Base-by-base conservation (phyloP, 495 filamentous ascomycete species). In the Penicillium lagena region DNA sequence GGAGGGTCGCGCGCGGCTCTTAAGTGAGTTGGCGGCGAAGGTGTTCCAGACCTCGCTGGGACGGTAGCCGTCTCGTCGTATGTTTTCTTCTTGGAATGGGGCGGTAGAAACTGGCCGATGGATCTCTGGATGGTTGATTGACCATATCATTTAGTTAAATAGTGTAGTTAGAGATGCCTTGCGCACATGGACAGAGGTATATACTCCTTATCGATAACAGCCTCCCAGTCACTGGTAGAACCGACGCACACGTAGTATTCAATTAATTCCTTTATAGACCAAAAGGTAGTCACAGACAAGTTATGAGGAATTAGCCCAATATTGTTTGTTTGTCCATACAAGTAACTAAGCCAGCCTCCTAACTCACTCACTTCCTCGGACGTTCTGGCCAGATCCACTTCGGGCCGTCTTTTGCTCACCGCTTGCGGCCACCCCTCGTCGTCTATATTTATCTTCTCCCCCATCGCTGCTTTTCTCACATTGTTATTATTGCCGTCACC, bases 1-100 rank as follows among this genome's bases (percentile, higher is more conserved):
- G 63, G 68, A 65, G 29, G 90, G 95, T 56, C 84, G 86, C 53
- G 79, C 87, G 30, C 81, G 80, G 69, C 63, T 98, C 55, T 64
- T 90, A 40, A 85, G 81, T 58, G 81, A 86, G 65, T 60, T 90
- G 45, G 85, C 86, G 12, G 80, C 82, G 14, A 86, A 82, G 62
- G 77, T 89, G 2, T 85, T 90, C 37, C 70, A 71, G 43, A 46
- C 65, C 32, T 62, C 66, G 11, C 55, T 73, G 62, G 68, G 66
- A 7, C 52, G 36, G 28, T 70, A 50, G 49, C 17, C 7, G 3
- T 29, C 7, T 34, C 10, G 7, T 14, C 15, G 28, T 37, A 4
- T 1, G 5, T 2, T 9, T 44, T 37, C 12, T 17, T 29, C 15
- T 1, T 13, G 7, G 33, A 27, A n/a, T 32, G 35, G 12, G 39